Percentiles rank a stretch among this genome's conserved stretches.
Evolutionary conservation across 2,329 filamentous ascomycete genomes (phyloP).

Genomic region (Phaeosphaeria sp.): DNA sequence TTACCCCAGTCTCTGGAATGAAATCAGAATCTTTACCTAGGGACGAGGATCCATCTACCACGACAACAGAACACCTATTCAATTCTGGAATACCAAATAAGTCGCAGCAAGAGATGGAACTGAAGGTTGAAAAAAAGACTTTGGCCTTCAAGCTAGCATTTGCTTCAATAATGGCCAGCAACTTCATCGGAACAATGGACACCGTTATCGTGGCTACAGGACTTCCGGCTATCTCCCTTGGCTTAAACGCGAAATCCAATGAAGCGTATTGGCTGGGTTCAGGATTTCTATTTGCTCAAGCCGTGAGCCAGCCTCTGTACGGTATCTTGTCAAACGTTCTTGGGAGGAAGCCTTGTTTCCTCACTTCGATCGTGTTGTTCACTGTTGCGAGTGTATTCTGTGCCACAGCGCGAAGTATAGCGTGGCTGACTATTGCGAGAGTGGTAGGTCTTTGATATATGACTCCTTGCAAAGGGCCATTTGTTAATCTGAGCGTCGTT

Average conservation of each 20-base stretch:
- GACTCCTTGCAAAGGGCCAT: background rate
- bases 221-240: background rate
- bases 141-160: background rate
- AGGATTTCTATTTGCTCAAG: background rate
- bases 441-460: background rate
- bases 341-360: background rate
- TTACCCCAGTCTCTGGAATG: background rate
- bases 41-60: background rate
- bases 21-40: background rate
- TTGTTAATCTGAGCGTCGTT: background rate
- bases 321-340: background rate
- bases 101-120: background rate
- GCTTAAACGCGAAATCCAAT: background rate
- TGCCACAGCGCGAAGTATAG: background rate
- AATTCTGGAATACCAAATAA: background rate
- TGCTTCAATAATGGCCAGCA: background rate
- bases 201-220: background rate
- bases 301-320: background rate
- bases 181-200: background rate
- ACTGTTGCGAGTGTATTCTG: background rate
- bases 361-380: background rate
- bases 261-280: background rate
- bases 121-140: background rate
- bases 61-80: background rate
- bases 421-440: background rate